phyloP scores from a whole-genome alignment of 2,329 filamentous ascomycete genomes.

The Chrysoporthe cubensis region DNA sequence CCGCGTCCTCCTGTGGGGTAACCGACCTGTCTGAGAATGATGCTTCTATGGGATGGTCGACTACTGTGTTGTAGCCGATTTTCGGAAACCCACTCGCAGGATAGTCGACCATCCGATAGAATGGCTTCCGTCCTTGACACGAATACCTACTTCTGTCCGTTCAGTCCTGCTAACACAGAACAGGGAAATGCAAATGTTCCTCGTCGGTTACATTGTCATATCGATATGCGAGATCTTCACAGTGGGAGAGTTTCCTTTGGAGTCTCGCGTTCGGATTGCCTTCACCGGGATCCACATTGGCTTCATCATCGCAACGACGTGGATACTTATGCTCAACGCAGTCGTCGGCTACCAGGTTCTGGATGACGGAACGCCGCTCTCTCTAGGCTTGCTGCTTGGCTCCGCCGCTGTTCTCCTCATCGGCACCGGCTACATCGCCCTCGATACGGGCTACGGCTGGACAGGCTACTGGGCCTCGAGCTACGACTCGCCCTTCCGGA shows the following conservation, averaged over 20 bases:
- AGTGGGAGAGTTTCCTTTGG: slow-evolving; percentile 83
- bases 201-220: slow-evolving; percentile 82
- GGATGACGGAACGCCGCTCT: slow-evolving; percentile 89
- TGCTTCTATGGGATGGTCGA: neutral
- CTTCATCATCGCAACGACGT: slow-evolving; percentile 83
- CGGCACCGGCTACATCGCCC: slow-evolving; percentile 91
- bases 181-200: slow-evolving; percentile 96
- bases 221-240: slow-evolving; percentile 97
- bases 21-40: neutral
- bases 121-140: neutral
- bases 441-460: slow-evolving; percentile 89
- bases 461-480: slow-evolving; percentile 76
- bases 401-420: slow-evolving; percentile 78
- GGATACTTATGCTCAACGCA: slow-evolving; percentile 91
- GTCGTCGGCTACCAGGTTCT: slow-evolving; percentile 91
- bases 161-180: slow-evolving; percentile 7
- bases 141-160: neutral
- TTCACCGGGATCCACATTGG: slow-evolving; percentile 92
- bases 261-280: slow-evolving; percentile 70
- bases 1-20: neutral
- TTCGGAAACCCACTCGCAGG: too few relatives aligned
- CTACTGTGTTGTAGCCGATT: neutral
- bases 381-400: slow-evolving; percentile 71
- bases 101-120: neutral
- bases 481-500: slow-evolving; percentile 57